phyloP scores from a whole-genome alignment of 768 basidiomycete species.

The Mycena maculata region DNA sequence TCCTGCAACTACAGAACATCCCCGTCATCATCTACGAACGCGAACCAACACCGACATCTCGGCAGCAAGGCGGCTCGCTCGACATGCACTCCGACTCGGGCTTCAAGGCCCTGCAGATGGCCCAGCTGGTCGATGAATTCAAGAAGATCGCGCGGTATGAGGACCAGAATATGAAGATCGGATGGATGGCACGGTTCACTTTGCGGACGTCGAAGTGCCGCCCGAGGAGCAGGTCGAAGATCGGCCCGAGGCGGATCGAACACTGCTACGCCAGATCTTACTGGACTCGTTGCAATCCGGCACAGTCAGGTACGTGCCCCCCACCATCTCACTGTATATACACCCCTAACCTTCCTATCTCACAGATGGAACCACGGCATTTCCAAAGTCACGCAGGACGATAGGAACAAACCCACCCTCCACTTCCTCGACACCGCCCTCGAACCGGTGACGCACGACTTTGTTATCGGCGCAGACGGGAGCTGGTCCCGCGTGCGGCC shows the following conservation, averaged over 20 bases:
- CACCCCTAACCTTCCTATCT: background rate
- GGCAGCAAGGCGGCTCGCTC: constrained; percentile 12
- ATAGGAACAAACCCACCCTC: background rate
- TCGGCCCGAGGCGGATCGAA: constrained; percentile 8
- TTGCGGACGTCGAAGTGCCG: background rate
- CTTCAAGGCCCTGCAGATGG: constrained; percentile 6
- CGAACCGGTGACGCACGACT: constrained; percentile 4
- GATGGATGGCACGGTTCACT: constrained; percentile 13
- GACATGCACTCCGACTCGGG: constrained; percentile 9
- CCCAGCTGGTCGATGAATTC: constrained; percentile 1
- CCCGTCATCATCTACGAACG: constrained; percentile 9
- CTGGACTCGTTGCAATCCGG: constrained; percentile 7
- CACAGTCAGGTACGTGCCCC: background rate
- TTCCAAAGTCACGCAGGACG: constrained; percentile 6
- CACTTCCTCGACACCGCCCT: constrained; percentile 6
- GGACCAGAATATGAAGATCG: constrained; percentile 9
- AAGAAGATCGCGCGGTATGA: constrained; percentile 12
- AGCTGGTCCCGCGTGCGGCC: constrained; percentile 7
- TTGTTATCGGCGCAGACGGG: constrained; percentile 10
- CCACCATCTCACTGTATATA: background rate
- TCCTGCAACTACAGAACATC: constrained; percentile 3
- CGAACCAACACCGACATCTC: constrained; percentile 3
- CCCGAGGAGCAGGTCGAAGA: background rate
- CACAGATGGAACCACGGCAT: constrained; percentile 9
- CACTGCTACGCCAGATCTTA: constrained; percentile 5